Evolutionary conservation across 805 yeast species (phyloP), one percentile per base, ranked within the genome.

Genomic region (Jamesozyma hellenica): DNA sequence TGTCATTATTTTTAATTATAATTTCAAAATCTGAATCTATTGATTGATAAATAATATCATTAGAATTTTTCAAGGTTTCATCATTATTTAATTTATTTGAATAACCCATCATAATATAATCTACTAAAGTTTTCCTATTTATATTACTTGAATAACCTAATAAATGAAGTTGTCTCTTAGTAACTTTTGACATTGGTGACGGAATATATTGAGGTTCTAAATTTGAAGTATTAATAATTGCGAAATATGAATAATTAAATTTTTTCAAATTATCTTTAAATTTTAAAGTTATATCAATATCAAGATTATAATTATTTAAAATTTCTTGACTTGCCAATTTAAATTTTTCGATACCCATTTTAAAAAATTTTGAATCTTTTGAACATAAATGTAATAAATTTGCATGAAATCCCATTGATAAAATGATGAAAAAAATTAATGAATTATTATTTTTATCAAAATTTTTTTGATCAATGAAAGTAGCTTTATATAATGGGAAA

Each of bases 351-450:
- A 66, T 51, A 1, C 95, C 96, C 44, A 70, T 64, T 36, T 67
- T 66, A 23, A 87, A 66, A 56, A 81, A 61, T 48, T 79, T 81
- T 0, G 79, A 77, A 0, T 77, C 67, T 47, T 85, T 90, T 12
- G 32, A 31, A 38, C 88, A 75, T 41, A 81, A 81, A 25, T 88
- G 88, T 2, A 88, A 87, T 36, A 88, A 60, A 3, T 87, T 74
- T 2, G 96, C 86, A 60, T 88, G 96, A 46, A 86, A 74, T 0
- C 81, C 94, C 84, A 94, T 78, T 0, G 95, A 82, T 0, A 76
- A 67, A 9, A 87, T 94, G 2, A 84, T 84, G 14, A 72, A 43
- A 52, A 78, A 64, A 2, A 53, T 42, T 4, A 57, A 36, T 54
- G 35, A 19, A 4, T 36, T 14, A 10, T 30, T 56, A 32, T 52